A percentile compares a stretch with the other conserved stretches of the same genome.
Evolutionary conservation across 2,329 filamentous ascomycete species (phyloP).

Genomic region (Cercospora sesami): DNA sequence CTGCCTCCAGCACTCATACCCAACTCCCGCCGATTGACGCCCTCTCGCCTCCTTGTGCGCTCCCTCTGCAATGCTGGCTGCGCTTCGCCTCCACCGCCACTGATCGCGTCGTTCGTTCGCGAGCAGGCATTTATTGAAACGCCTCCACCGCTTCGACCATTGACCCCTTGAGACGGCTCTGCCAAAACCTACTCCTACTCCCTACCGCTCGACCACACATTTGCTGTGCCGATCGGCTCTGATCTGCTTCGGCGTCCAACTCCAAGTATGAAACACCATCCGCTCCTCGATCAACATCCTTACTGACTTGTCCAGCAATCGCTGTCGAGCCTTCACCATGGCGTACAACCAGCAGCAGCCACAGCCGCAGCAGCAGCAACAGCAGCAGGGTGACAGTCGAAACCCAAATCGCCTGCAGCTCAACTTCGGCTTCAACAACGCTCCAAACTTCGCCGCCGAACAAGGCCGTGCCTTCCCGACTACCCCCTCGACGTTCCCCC

Average conservation of each 20-base stretch:
- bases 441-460: constrained; percentile 47
- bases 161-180: constrained; percentile 6
- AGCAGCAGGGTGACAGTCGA: constrained; percentile 33
- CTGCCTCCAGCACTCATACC: neutral
- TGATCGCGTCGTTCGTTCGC: neutral
- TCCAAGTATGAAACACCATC: neutral
- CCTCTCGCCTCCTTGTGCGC: neutral
- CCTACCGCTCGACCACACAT: constrained; percentile 1
- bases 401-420: constrained; percentile 52
- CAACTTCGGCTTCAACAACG: constrained; percentile 52
- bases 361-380: constrained; percentile 21
- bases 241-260: neutral
- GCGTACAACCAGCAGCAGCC: constrained; percentile 24
- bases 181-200: constrained; percentile 4
- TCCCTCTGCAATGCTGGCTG: neutral
- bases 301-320: constrained; percentile 3
- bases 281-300: neutral
- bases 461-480: constrained; percentile 56
- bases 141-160: constrained; percentile 5
- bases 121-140: constrained; percentile 2
- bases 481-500: constrained; percentile 93
- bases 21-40: neutral
- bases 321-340: constrained; percentile 16
- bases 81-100: neutral
- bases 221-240: neutral